Evolutionary conservation across 1,284 basidiomycete species (phyloP).

Genomic region (Phellopilus nigrolimitatus): DNA sequence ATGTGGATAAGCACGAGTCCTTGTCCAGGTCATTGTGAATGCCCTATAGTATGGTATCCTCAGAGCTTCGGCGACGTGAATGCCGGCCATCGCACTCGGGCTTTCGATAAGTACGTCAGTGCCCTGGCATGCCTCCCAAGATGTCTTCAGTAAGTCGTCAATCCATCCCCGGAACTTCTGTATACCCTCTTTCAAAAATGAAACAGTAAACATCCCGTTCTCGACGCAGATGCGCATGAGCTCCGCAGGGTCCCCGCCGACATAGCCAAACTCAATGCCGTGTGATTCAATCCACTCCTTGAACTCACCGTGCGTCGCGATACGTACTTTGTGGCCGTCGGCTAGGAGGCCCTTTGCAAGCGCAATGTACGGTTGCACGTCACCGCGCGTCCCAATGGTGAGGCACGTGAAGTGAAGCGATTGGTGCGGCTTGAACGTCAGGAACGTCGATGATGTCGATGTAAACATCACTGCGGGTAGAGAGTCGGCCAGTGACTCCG

Average conservation of each 20-base stretch:
- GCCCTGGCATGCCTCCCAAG: slow-evolving; percentile 93
- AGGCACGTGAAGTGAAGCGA: slow-evolving; percentile 86
- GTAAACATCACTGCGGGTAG: slow-evolving; percentile 89
- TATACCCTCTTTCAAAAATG: slow-evolving; percentile 88
- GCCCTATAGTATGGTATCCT: slow-evolving; percentile 91
- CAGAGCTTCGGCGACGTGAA: slow-evolving; percentile 94
- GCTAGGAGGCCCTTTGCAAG: slow-evolving; percentile 88
- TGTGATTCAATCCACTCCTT: slow-evolving; percentile 94
- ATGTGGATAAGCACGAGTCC: slow-evolving; percentile 91
- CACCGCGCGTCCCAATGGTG: slow-evolving; percentile 92
- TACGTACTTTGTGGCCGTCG: slow-evolving; percentile 82
- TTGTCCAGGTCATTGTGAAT: slow-evolving; percentile 84
- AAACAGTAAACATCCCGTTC: slow-evolving; percentile 94
- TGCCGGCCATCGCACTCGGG: slow-evolving; percentile 98
- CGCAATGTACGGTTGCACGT: slow-evolving; percentile 94
- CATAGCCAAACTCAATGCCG: slow-evolving; percentile 89
- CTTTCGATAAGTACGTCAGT: slow-evolving; percentile 93
- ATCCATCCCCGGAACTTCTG: slow-evolving; percentile 96
- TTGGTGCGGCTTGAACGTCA: slow-evolving; percentile 88
- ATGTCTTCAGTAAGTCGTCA: slow-evolving; percentile 89
- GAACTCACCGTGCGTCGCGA: slow-evolving; percentile 94
- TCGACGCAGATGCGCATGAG: slow-evolving; percentile 93
- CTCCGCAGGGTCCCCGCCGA: slow-evolving; percentile 96
- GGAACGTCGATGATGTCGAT: slow-evolving; percentile 86
- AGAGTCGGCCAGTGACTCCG: slow-evolving; percentile 58